Evolutionary conservation across 2,329 filamentous ascomycete species (phyloP).

Genomic region (Moelleriella libera): DNA sequence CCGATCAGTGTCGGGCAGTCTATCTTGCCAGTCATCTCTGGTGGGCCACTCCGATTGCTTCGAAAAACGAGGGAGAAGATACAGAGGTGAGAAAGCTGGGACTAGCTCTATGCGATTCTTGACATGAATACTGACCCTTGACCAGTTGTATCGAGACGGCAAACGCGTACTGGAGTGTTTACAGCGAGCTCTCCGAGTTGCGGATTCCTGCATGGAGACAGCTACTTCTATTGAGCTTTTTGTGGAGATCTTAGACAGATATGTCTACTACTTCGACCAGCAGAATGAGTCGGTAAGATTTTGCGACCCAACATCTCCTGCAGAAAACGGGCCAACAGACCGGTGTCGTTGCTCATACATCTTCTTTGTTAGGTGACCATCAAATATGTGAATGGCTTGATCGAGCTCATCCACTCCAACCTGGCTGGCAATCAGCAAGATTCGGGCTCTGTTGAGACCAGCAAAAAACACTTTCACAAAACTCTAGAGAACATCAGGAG

Average conservation of each 20-base stretch:
- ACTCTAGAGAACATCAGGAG: conserved; percentile 88
- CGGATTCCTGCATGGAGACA: conserved; percentile 98
- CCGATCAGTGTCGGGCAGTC: conserved; percentile 91
- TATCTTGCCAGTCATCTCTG: conserved; percentile 94
- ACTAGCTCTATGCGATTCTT: background rate
- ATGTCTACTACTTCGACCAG: conserved; percentile 99
- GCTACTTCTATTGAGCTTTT: conserved; percentile 95
- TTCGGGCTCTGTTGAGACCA: conserved; percentile 70
- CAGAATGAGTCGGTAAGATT: conserved; percentile 76
- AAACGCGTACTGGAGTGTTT: conserved; percentile 95
- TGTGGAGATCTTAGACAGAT: conserved; percentile 94
- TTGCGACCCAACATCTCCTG: background rate
- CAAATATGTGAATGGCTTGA: conserved; percentile 94
- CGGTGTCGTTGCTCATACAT: background rate
- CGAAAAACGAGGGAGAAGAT: conserved; percentile 66
- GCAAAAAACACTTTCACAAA: conserved; percentile 84
- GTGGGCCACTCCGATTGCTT: conserved; percentile 83
- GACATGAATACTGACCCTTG: conserved; percentile 8
- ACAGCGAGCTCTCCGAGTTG: conserved; percentile 86
- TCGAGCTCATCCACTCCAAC: conserved; percentile 96
- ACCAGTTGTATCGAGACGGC: conserved; percentile 87
- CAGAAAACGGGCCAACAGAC: background rate
- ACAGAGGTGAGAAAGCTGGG: conserved; percentile 44
- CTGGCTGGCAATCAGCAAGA: conserved; percentile 74
- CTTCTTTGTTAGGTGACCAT: conserved; percentile 54